Conservation (phyloP, 768 basidiomycete genomes). For the Rubroboletus satanas region DNA sequence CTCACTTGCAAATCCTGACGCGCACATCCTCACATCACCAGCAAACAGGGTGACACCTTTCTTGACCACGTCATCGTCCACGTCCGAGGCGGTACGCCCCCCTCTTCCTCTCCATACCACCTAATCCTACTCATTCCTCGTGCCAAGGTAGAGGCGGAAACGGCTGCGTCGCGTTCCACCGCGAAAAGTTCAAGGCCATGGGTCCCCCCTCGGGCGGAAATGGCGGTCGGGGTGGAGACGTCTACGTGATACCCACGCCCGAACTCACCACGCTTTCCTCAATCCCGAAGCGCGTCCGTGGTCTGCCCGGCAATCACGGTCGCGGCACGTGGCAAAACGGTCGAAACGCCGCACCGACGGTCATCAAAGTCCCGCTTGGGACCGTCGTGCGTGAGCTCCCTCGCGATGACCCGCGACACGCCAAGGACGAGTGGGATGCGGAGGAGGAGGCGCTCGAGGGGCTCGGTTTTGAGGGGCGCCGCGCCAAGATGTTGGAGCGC, state of each 20-base stretch:
- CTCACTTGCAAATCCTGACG: background rate
- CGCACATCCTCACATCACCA: conserved; percentile 6
- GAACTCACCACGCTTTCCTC: conserved; percentile 74
- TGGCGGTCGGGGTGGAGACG: conserved; percentile 84
- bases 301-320: conserved; percentile 64
- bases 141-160: conserved; percentile 76
- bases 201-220: conserved; percentile 93
- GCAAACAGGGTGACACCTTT: conserved; percentile 65
- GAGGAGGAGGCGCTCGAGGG: conserved; percentile 58
- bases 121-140: background rate
- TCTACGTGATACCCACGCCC: conserved; percentile 79
- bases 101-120: background rate
- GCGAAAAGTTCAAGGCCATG: conserved; percentile 78
- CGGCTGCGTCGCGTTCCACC: conserved; percentile 90
- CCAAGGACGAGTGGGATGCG: conserved; percentile 67
- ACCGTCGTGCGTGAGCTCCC: conserved; percentile 81
- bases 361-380: conserved; percentile 84
- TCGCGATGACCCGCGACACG: conserved; percentile 59
- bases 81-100: conserved; percentile 61
- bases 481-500: conserved; percentile 56
- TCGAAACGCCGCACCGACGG: conserved; percentile 60
- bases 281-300: conserved; percentile 65
- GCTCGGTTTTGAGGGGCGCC: conserved; percentile 43
- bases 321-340: conserved; percentile 89
- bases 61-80: conserved; percentile 81